Percentiles rank a stretch among this genome's conserved stretches.
Conservation (phyloP, 495 filamentous ascomycete genomes). For the Hypoxylon lienhwacheense region DNA sequence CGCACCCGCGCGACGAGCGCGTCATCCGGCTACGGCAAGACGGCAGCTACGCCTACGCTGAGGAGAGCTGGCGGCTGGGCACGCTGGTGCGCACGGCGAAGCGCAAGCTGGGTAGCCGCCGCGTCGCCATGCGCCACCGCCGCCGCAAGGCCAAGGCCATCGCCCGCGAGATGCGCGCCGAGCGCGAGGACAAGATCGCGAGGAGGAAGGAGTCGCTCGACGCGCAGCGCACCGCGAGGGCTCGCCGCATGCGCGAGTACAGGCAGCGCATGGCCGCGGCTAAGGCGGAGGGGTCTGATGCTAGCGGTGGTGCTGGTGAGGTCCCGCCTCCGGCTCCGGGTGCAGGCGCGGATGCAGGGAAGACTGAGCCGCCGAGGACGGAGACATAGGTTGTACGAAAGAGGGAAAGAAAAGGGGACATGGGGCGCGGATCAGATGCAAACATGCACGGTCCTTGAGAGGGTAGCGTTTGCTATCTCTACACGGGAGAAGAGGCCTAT, state of each 20-base stretch:
- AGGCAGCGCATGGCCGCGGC: constrained; percentile 17
- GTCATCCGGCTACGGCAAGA: constrained; percentile 60
- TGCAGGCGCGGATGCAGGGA: too few relatives aligned
- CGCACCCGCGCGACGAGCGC: constrained; percentile 44
- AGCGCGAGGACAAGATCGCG: constrained; percentile 38
- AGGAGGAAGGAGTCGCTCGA: constrained; percentile 39
- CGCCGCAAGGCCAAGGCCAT: constrained; percentile 31
- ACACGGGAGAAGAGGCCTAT: too few relatives aligned
- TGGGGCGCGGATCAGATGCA: too few relatives aligned
- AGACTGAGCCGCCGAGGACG: constrained; percentile 14
- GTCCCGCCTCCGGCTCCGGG: constrained; percentile 7
- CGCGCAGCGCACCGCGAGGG: constrained; percentile 23
- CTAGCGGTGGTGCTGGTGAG: neutral
- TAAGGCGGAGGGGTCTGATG: constrained; percentile 16
- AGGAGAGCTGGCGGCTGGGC: constrained; percentile 86
- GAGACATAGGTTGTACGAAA: constrained; percentile 4
- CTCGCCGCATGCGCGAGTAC: constrained; percentile 31
- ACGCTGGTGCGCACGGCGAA: constrained; percentile 43
- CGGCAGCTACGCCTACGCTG: constrained; percentile 69
- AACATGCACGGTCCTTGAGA: too few relatives aligned
- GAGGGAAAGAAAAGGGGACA: neutral
- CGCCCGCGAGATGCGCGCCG: constrained; percentile 35
- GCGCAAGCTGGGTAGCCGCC: constrained; percentile 33
- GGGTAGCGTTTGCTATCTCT: too few relatives aligned
- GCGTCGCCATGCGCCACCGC: constrained; percentile 32